phyloP scores from a whole-genome alignment of 1,284 basidiomycete species.

The Phenoliferia sp. region DNA sequence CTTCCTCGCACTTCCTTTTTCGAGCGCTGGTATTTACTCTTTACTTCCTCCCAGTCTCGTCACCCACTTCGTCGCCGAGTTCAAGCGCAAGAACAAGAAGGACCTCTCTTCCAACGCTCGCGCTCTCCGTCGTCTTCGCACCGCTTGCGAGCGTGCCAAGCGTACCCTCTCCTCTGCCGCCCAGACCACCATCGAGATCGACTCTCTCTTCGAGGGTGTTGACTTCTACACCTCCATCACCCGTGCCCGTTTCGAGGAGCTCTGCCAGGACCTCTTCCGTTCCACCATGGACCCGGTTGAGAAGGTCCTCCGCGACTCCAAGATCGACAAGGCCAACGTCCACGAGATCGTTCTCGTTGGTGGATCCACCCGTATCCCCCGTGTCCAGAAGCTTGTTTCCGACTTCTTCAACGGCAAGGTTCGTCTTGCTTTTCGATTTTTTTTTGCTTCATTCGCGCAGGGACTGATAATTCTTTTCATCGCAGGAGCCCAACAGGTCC shows the following conservation, averaged over 20 bases:
- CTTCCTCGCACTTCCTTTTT: not conserved
- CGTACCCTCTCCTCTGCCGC: slow-evolving; percentile 94
- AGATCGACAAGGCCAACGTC: slow-evolving; percentile 93
- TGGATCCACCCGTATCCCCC: slow-evolving; percentile 97
- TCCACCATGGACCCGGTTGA: slow-evolving; percentile 95
- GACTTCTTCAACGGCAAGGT: slow-evolving; percentile 98
- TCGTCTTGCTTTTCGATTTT: slow-evolving; percentile 41
- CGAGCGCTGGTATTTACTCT: not conserved
- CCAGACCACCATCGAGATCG: slow-evolving; percentile 93
- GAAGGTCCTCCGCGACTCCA: slow-evolving; percentile 96
- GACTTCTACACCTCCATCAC: slow-evolving; percentile 99
- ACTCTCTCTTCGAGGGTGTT: slow-evolving; percentile 95
- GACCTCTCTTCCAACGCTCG: slow-evolving; percentile 88
- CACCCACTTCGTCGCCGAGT: slow-evolving; percentile 96
- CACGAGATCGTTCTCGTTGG: slow-evolving; percentile 97
- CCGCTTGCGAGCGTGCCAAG: slow-evolving; percentile 98
- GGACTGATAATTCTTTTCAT: not conserved
- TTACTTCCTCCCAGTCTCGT: slow-evolving; percentile 54
- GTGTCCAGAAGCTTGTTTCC: slow-evolving; percentile 94
- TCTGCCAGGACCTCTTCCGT: slow-evolving; percentile 96
- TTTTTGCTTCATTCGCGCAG: not conserved
- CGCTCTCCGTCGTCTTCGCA: slow-evolving; percentile 94
- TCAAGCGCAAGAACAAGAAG: slow-evolving; percentile 99
- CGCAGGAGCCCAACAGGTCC: slow-evolving; percentile 47
- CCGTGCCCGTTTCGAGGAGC: slow-evolving; percentile 97